These are phyloP conservation scores for Backusella morwellensis DNA, from an alignment of 192 early-diverging fungal species.

Conservation along the genomic window DNA sequence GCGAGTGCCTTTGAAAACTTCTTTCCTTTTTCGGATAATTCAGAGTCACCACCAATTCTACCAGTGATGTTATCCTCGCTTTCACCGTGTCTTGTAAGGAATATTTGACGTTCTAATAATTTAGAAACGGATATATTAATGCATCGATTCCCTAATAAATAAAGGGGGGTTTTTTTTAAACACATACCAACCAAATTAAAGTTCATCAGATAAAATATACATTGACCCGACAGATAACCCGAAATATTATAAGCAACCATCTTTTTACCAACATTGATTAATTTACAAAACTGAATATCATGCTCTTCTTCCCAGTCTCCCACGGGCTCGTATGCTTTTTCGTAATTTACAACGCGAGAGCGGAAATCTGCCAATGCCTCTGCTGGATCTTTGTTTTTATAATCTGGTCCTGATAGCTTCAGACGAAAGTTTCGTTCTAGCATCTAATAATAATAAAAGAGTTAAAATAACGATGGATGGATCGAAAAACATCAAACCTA, in stretches of 20 bases:
- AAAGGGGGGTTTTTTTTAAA: background rate
- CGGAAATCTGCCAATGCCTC: constrained; percentile 84
- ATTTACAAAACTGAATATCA: constrained; percentile 89
- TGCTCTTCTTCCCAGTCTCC: constrained; percentile 78
- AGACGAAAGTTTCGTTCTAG: constrained; percentile 83
- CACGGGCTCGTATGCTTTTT: constrained; percentile 88
- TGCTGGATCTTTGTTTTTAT: constrained; percentile 77
- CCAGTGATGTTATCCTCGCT: constrained; percentile 79
- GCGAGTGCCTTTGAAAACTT: constrained; percentile 75
- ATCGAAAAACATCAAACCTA: background rate
- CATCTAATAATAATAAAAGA: constrained; percentile 33
- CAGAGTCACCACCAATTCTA: constrained; percentile 67
- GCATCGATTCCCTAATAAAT: background rate
- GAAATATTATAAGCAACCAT: constrained; percentile 92
- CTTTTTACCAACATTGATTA: constrained; percentile 96
- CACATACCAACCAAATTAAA: constrained; percentile 75
- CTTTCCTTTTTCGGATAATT: constrained; percentile 66
- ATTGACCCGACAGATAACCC: constrained; percentile 91
- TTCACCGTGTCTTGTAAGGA: constrained; percentile 93
- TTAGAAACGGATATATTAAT: background rate
- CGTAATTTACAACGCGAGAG: constrained; percentile 86
- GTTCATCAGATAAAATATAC: constrained; percentile 98
- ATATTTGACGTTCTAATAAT: constrained; percentile 68
- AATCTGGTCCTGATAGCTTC: constrained; percentile 94
- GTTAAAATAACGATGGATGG: background rate